Percentiles rank a stretch among this genome's conserved stretches.
Conservation (phyloP, 345 rosid species). For the Trapa incisa region DNA sequence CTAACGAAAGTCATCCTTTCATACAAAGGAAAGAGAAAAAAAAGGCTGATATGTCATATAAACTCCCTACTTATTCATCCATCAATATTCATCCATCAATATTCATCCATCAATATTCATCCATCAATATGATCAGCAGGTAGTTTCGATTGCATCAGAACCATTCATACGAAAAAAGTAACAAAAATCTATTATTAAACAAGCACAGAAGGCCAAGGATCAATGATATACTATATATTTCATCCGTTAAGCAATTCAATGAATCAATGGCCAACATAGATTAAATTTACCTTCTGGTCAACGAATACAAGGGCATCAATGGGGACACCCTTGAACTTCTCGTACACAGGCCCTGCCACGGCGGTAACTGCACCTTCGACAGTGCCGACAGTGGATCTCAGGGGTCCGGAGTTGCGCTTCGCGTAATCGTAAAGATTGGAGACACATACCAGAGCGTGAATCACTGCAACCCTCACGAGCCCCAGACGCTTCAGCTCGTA, state of each 20-base stretch:
- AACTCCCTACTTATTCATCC: background rate
- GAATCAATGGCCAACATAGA: background rate
- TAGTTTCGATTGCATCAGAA: background rate
- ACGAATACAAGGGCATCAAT: conserved; percentile 50
- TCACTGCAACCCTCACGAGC: conserved; percentile 49
- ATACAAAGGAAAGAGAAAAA: background rate
- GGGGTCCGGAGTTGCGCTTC: conserved; percentile 67
- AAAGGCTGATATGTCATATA: background rate
- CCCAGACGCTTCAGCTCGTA: conserved; percentile 56
- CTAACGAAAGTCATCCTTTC: background rate
- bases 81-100: too few species aligned
- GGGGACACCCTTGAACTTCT: conserved; percentile 52
- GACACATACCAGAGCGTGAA: conserved; percentile 32
- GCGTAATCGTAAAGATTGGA: conserved; percentile 57
- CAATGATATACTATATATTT: too few species aligned
- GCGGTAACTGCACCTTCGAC: conserved; percentile 60
- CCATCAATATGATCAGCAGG: background rate
- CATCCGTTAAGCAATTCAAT: background rate
- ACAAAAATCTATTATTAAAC: background rate
- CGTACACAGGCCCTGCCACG: conserved; percentile 53
- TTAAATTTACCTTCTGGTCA: conserved; percentile 52
- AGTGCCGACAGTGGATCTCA: conserved; percentile 50
- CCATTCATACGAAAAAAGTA: background rate
- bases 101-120: too few species aligned
- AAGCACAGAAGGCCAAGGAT: background rate